Percentiles rank a stretch among this genome's conserved stretches.
These are phyloP conservation scores for Albophoma yamanashiensis DNA, from an alignment of 2,329 filamentous ascomycete genomes.

Conservation along the genomic window DNA sequence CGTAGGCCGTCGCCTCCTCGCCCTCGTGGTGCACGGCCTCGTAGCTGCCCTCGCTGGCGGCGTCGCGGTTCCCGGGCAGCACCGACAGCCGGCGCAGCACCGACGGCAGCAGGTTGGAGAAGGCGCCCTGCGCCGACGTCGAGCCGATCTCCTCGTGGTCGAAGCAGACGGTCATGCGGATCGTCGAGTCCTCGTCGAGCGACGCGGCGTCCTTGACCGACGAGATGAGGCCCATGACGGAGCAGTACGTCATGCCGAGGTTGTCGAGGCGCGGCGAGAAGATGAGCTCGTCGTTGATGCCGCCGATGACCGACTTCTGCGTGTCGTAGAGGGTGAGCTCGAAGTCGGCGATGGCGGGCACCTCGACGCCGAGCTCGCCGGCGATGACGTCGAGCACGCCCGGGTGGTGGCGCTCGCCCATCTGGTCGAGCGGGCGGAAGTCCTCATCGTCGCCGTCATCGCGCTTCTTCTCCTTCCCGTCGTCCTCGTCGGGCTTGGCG, in stretches of 20 bases:
- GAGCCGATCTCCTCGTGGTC: slow-evolving; percentile 98
- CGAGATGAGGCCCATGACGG: slow-evolving; percentile 71
- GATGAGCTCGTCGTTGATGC: slow-evolving; percentile 86
- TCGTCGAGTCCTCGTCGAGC: slow-evolving; percentile 66
- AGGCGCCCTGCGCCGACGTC: slow-evolving; percentile 81
- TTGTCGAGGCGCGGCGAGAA: slow-evolving; percentile 96
- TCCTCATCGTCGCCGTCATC: slow-evolving; percentile 26
- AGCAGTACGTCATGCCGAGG: slow-evolving; percentile 92
- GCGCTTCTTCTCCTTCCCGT: slow-evolving; percentile 21
- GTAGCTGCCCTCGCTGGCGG: slow-evolving; percentile 52
- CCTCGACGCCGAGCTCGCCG: slow-evolving; percentile 58
- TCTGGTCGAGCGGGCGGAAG: slow-evolving; percentile 66
- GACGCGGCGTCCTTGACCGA: slow-evolving; percentile 55
- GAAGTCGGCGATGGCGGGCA: slow-evolving; percentile 76
- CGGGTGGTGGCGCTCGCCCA: slow-evolving; percentile 79
- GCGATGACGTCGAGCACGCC: slow-evolving; percentile 80
- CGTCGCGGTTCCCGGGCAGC: slow-evolving; percentile 55
- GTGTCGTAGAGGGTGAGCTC: slow-evolving; percentile 97
- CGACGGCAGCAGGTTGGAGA: slow-evolving; percentile 82
- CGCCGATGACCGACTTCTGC: slow-evolving; percentile 80
- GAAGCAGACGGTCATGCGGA: slow-evolving; percentile 88
- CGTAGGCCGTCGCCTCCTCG: slow-evolving; percentile 70
- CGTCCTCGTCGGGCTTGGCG: slow-evolving; percentile 35
- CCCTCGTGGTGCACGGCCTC: slow-evolving; percentile 47
- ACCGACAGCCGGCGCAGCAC: slow-evolving; percentile 80